A percentile compares a stretch with the other conserved stretches of the same genome.
Conservation (phyloP, 257 asterid species). For the Forsythia suspensa region DNA sequence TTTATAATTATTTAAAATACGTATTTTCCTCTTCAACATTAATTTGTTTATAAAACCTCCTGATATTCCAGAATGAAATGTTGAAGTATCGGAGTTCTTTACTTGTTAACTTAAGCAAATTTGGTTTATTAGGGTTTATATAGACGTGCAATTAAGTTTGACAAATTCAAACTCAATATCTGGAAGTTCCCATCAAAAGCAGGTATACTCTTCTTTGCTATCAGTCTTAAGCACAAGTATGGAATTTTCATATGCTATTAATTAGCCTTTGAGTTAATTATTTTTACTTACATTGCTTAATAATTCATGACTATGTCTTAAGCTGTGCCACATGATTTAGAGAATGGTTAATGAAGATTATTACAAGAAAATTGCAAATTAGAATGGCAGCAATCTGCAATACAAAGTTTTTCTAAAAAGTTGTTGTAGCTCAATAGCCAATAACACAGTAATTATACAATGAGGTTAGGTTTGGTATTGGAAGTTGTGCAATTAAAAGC, state of each 20-base stretch:
- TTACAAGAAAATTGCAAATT: neutral
- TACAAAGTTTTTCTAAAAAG: neutral
- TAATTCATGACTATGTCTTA: neutral
- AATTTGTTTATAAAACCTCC: neutral
- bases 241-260: neutral
- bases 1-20: neutral
- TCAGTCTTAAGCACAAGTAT: neutral
- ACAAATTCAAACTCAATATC: neutral
- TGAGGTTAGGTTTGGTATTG: neutral
- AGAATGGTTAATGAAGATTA: neutral
- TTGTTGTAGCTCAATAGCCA: neutral
- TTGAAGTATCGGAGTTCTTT: neutral
- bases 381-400: neutral
- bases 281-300: neutral
- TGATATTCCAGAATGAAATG: conserved; percentile 6
- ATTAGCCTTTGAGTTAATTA: neutral
- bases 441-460: neutral
- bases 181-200: neutral
- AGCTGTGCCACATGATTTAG: neutral
- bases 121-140: neutral
- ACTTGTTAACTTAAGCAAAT: neutral
- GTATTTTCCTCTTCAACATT: neutral
- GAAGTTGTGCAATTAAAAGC: too few species aligned
- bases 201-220: neutral
- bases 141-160: neutral